A percentile compares a stretch with the other conserved stretches of the same genome.
Evolutionary conservation across 805 yeast genomes (phyloP).

Genomic region (Lipomyces orientalis): DNA sequence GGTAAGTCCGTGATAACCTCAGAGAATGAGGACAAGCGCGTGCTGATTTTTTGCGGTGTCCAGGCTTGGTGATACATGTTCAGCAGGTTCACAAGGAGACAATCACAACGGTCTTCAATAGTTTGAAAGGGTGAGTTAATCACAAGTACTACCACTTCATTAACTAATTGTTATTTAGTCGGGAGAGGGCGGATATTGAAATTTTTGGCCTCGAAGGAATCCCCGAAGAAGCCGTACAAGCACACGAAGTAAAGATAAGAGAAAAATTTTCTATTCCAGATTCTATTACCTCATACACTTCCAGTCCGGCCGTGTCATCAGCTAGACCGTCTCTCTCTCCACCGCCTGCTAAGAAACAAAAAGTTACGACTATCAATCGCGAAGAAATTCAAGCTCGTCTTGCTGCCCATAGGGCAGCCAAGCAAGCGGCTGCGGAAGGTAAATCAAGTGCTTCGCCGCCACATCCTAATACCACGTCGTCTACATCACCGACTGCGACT

Average conservation of each 20-base stretch:
- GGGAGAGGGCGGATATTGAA: constrained; percentile 36
- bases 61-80: constrained; percentile 37
- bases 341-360: constrained; percentile 17
- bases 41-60: neutral
- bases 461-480: neutral
- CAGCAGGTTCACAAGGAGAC: constrained; percentile 40
- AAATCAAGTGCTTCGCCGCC: neutral
- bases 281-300: constrained; percentile 11
- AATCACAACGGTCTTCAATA: constrained; percentile 31
- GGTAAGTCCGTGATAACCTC: constrained; percentile 14
- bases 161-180: constrained; percentile 16
- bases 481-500: neutral
- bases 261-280: constrained; percentile 29
- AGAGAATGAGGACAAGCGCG: neutral
- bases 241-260: constrained; percentile 31
- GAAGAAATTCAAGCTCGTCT: constrained; percentile 26
- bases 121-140: constrained; percentile 30
- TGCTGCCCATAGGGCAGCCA: constrained; percentile 27
- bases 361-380: constrained; percentile 18
- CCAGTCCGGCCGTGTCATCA: constrained; percentile 12
- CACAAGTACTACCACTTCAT: neutral
- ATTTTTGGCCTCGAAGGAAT: constrained; percentile 41
- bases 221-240: constrained; percentile 35
- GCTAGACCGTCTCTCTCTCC: constrained; percentile 12
- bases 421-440: constrained; percentile 15